Evolutionary conservation across 805 yeast species (phyloP), one percentile per base, ranked within the genome.

Genomic region (Candida orba): DNA sequence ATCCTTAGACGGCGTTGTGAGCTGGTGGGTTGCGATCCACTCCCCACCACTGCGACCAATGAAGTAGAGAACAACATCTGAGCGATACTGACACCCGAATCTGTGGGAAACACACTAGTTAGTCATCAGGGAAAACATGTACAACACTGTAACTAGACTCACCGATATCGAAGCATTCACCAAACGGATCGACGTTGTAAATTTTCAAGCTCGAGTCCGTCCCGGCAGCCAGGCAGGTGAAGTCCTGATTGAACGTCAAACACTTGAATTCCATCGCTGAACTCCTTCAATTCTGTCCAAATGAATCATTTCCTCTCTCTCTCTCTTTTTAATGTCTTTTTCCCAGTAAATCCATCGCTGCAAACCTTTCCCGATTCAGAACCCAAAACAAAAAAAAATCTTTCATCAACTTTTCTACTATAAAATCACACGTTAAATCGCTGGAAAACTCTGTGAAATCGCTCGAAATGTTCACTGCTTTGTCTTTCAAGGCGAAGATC

Each of bases 21-120:
- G 15, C 79, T 71, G 2, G 72, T 54, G 6, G 84, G 80, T 49
- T 76, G 82, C 43, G 81, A 86, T 3, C 90, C 91, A 40, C 78
- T 66, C 8, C 89, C 91, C 3, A 87, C 95, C 7, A 87, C 67
- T 0, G 95, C 96, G 22, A 93, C 76, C 33, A 91, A 69, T 6
- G 95, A 84, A 0, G 98, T 88, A 36, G 89, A 74, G 57, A 89
- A 91, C 23, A 91, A 74, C 97, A 93, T 90, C 59, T 89, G 96
- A 10, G 88, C 80, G 2, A 85, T 73, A 24, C 76, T 70, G 6
- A 77, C 69, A 5, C 78, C 71, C 37, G 53, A 31, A 30, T 49
- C 47, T 51, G 24, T 7, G 37, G 6, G 4, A 4, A 15, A 13
- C 37, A 39, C 23, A 44, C 37, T 31, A 31, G 6, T n/a, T 13